Evolutionary conservation across 495 filamentous ascomycete species (phyloP), one percentile per base, ranked within the genome.

Genomic region (Penicillium steckii): DNA sequence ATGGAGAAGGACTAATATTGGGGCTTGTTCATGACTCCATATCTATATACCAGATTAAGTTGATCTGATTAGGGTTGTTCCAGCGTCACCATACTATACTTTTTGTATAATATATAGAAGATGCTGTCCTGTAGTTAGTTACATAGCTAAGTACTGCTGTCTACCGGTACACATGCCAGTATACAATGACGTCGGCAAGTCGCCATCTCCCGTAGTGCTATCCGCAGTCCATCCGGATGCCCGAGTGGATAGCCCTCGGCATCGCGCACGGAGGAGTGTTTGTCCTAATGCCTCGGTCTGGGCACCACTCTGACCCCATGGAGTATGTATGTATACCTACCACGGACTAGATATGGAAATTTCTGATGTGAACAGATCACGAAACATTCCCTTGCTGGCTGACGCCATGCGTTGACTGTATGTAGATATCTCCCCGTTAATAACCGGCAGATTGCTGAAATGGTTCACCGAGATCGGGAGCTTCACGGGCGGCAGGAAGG

Each of bases 141-240:
- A n/a, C n/a, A n/a, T n/a, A n/a, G n/a, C n/a, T n/a, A n/a, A n/a
- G n/a, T n/a, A n/a, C n/a, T n/a, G n/a, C n/a, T n/a, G n/a, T n/a
- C n/a, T n/a, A n/a, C n/a, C n/a, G n/a, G 27, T 29, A 29, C 27
- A 29, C 6, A 5, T 29, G 27, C 6, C 27, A 29, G 43, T 48
- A 51, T 52, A 57, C 46, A 65, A 57, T 73, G 70, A 73, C 70
- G 70, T 73, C 68, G 70, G 64, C 60, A 67, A 61, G 59, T 67
- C 54, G 62, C 53, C 61, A 58, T 55, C 35, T 53, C 21, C 53
- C 52, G 54, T 62, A 59, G 52, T 10, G 26, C 26, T 10, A 27
- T 27, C 26, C 26, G 26, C 26, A 27, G 26, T 48, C 40, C 59
- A 60, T 56, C 53, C 54, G 59, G 51, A 53, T 47, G 32, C 37